These are phyloP conservation scores for Talaromyces sp. DNA, from an alignment of 2,329 filamentous ascomycete species.

Conservation along the genomic window DNA sequence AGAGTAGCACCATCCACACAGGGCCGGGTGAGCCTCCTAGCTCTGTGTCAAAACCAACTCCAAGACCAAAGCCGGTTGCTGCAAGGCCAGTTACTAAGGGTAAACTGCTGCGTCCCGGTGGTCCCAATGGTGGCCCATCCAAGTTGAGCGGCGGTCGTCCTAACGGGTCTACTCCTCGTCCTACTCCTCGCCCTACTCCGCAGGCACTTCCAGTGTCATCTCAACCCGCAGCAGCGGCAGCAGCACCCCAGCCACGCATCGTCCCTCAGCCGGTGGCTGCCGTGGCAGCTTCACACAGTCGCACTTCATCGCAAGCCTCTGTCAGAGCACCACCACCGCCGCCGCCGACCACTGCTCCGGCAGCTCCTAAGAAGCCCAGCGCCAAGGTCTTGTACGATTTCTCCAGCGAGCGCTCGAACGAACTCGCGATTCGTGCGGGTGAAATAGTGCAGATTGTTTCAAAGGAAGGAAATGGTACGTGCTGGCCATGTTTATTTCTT, in stretches of 20 bases:
- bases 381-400: constrained; percentile 95
- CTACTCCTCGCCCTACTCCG: constrained; percentile 32
- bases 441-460: constrained; percentile 86
- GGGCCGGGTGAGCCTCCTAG: constrained; percentile 75
- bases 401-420: constrained; percentile 73
- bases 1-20: constrained; percentile 87
- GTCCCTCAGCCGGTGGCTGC: constrained; percentile 29
- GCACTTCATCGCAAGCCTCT: constrained; percentile 44
- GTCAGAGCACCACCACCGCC: constrained; percentile 56
- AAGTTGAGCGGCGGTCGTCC: constrained; percentile 56
- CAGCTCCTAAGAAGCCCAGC: constrained; percentile 63
- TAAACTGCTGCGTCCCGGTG: constrained; percentile 84
- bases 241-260: constrained; percentile 19
- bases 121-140: constrained; percentile 74
- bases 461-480: constrained; percentile 89
- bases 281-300: constrained; percentile 45
- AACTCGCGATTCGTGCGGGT: constrained; percentile 72
- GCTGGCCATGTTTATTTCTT: background rate
- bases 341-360: constrained; percentile 51
- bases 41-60: constrained; percentile 77
- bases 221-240: constrained; percentile 24
- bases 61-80: constrained; percentile 78
- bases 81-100: constrained; percentile 88
- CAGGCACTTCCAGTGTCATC: constrained; percentile 20
- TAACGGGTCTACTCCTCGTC: constrained; percentile 22